A percentile compares a stretch with the other conserved stretches of the same genome.
phyloP scores from a whole-genome alignment of 1,284 basidiomycete species.

The Testicularia cyperi region DNA sequence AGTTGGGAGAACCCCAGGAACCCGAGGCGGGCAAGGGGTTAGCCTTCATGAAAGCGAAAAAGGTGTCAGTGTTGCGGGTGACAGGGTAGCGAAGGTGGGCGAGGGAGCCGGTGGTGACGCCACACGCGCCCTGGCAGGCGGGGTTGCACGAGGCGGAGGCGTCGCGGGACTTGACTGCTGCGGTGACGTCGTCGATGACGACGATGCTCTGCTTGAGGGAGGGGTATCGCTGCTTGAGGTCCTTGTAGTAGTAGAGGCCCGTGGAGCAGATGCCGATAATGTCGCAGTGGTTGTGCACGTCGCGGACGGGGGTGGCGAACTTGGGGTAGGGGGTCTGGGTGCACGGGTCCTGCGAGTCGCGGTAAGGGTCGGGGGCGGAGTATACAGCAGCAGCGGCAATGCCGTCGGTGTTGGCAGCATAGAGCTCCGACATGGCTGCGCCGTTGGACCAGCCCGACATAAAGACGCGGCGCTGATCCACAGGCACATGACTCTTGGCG shows the following conservation, averaged over 20 bases:
- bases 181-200: constrained; percentile 7
- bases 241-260: constrained; percentile 11
- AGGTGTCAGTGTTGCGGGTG: constrained; percentile 5
- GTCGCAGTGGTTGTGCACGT: constrained; percentile 26
- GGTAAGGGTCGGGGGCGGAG: constrained; percentile 26
- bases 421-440: constrained; percentile 11
- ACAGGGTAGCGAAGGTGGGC: constrained; percentile 6
- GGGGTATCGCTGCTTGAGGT: constrained; percentile 16
- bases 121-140: constrained; percentile 11
- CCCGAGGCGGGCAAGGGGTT: constrained; percentile 13
- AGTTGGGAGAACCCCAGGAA: constrained; percentile 9
- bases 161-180: constrained; percentile 8
- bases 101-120: constrained; percentile 1
- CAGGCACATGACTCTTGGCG: constrained; percentile 9
- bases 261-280: constrained; percentile 18
- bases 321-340: constrained; percentile 14
- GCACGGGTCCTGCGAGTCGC: constrained; percentile 23
- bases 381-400: constrained; percentile 23
- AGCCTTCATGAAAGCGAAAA: constrained; percentile 12
- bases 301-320: constrained; percentile 12
- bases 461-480: constrained; percentile 13
- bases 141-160: constrained; percentile 3
- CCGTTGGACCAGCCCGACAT: constrained; percentile 20
- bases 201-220: constrained; percentile 7
- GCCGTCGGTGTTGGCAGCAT: constrained; percentile 21